Evolutionary conservation across 169 alveolate genomes (phyloP).

Genomic region (Blepharisma undulans): DNA sequence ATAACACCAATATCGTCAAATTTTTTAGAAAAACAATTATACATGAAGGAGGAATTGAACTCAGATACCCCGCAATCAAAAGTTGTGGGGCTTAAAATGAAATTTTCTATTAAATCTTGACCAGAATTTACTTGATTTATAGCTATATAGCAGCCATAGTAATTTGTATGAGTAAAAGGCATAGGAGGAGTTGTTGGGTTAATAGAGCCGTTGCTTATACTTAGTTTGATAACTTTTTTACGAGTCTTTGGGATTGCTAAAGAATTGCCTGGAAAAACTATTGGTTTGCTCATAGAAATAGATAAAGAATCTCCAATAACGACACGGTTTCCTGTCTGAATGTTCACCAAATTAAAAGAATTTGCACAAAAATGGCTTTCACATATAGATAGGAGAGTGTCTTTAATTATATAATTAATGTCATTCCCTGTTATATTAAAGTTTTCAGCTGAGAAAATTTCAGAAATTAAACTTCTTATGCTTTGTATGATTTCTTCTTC

Average conservation of each 20-base stretch:
- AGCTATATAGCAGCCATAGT: neutral
- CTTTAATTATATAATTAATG: neutral
- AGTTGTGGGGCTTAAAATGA: neutral
- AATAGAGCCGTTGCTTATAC: neutral
- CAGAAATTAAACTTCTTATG: neutral
- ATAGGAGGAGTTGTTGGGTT: neutral
- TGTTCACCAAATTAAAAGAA: neutral
- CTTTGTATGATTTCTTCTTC: neutral
- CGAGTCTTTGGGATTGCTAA: neutral
- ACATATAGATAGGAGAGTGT: neutral
- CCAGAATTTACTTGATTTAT: neutral
- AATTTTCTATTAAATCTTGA: neutral
- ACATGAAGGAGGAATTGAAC: neutral
- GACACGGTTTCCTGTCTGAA: neutral
- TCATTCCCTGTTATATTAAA: neutral
- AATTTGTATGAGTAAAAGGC: neutral
- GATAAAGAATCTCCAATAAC: neutral
- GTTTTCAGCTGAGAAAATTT: neutral
- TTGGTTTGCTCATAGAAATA: neutral
- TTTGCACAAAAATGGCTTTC: neutral
- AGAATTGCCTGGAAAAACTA: neutral
- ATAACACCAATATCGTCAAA: neutral
- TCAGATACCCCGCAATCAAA: neutral
- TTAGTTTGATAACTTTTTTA: too few species aligned
- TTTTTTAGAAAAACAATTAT: neutral